phyloP scores from a whole-genome alignment of 2,329 filamentous ascomycete genomes.

The Fonsecaea multimorphosa region DNA sequence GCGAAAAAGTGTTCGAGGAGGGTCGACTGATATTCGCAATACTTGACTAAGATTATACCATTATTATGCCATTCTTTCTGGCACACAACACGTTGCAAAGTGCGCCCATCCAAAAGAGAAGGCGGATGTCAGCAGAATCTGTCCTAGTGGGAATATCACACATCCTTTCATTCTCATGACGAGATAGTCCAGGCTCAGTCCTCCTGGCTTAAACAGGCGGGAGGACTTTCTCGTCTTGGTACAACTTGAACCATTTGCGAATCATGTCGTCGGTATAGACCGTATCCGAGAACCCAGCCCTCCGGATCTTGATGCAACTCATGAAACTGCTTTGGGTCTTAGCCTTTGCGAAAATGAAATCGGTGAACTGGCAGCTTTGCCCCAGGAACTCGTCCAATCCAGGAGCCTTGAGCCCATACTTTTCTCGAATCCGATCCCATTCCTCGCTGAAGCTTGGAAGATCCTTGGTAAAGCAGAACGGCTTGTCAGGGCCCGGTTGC shows the following conservation, averaged over 20 bases:
- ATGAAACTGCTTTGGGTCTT: neutral
- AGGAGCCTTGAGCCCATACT: neutral
- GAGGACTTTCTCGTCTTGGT: neutral
- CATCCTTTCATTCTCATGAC: too few relatives aligned
- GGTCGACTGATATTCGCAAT: slow-evolving; percentile 15
- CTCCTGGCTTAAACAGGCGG: neutral
- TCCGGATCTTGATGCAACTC: slow-evolving; percentile 3
- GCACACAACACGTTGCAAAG: neutral
- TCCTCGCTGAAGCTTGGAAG: neutral
- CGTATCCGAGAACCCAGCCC: neutral
- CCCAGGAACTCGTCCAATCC: neutral
- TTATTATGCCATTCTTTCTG: slow-evolving; percentile 13
- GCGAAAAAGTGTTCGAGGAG: slow-evolving; percentile 11
- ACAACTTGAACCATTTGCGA: neutral
- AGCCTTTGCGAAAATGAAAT: neutral
- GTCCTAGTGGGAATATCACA: too few relatives aligned
- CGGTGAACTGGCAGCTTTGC: neutral
- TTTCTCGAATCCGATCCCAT: neutral
- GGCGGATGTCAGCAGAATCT: too few relatives aligned
- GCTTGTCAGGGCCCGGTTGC: neutral
- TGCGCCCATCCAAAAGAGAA: neutral
- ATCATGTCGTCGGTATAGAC: slow-evolving; percentile 1
- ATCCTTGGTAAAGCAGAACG: neutral
- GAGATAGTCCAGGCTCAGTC: too few relatives aligned
- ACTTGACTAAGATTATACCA: slow-evolving; percentile 18